These are phyloP conservation scores for Lipomyces japonicus DNA, from an alignment of 805 yeast genomes.

Conservation along the genomic window DNA sequence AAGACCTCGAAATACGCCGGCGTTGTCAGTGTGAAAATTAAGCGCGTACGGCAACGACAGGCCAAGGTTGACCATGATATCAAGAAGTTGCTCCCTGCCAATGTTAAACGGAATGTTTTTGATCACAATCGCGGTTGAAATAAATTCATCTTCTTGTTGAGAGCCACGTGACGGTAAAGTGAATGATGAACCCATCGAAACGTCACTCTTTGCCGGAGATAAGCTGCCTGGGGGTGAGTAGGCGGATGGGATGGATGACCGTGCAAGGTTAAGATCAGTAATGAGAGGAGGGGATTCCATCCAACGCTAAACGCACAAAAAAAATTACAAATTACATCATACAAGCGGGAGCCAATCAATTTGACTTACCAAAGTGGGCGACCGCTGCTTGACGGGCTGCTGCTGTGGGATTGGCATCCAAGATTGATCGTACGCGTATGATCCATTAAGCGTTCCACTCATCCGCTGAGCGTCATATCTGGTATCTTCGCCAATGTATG, in stretches of 20 bases:
- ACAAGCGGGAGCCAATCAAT: background rate
- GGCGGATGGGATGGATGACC: slow-evolving; percentile 12
- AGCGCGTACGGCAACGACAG: slow-evolving; percentile 95
- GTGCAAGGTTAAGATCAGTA: slow-evolving; percentile 5
- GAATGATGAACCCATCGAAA: background rate
- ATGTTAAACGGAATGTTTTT: slow-evolving; percentile 97
- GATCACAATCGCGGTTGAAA: slow-evolving; percentile 96
- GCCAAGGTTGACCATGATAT: slow-evolving; percentile 82
- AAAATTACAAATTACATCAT: background rate
- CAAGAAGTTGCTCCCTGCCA: slow-evolving; percentile 90
- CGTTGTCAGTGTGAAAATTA: slow-evolving; percentile 95
- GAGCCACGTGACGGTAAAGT: background rate
- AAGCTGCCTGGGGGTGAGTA: slow-evolving; percentile 8
- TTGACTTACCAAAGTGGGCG: slow-evolving; percentile 10
- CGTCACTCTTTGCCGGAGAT: slow-evolving; percentile 9
- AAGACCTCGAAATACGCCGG: slow-evolving; percentile 94
- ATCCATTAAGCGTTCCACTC: slow-evolving; percentile 3
- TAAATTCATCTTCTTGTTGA: slow-evolving; percentile 70
- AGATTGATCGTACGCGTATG: slow-evolving; percentile 7
- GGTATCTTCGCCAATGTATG: slow-evolving; percentile 6
- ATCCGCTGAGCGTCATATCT: slow-evolving; percentile 8
- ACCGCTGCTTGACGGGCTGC: slow-evolving; percentile 9
- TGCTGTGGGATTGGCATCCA: slow-evolving; percentile 4
- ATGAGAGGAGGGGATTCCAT: slow-evolving; percentile 19
- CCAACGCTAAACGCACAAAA: slow-evolving; percentile 2